These are phyloP conservation scores for Phylloporus sp. DNA, from an alignment of 1,284 basidiomycete genomes.

Conservation along the genomic window DNA sequence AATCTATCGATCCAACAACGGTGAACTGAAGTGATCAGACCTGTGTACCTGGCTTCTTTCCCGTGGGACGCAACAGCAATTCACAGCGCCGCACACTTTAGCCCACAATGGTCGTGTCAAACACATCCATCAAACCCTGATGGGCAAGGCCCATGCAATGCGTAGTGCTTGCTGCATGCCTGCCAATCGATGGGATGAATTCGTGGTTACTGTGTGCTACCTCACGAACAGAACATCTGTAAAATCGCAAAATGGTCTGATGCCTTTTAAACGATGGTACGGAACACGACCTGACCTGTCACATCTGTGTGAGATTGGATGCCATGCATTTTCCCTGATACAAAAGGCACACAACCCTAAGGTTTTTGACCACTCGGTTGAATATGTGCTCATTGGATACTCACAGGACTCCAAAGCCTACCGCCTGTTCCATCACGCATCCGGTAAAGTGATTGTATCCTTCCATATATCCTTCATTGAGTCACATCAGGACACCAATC, in stretches of 20 bases:
- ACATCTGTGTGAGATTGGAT: background rate
- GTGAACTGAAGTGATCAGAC: background rate
- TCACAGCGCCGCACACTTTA: background rate
- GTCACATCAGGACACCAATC: too few relatives aligned
- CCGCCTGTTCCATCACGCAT: background rate
- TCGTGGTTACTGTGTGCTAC: background rate
- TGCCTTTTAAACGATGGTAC: background rate
- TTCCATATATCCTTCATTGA: too few relatives aligned
- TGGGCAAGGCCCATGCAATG: background rate
- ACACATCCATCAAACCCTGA: background rate
- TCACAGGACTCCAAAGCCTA: slow-evolving; percentile 2
- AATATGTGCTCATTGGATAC: background rate
- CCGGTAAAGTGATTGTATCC: too few relatives aligned
- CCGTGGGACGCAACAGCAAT: background rate
- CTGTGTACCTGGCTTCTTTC: background rate
- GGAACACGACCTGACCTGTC: background rate
- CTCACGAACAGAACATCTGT: too few relatives aligned
- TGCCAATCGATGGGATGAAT: too few relatives aligned
- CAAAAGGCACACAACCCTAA: too few relatives aligned
- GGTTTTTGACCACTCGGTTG: background rate
- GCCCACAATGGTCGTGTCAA: background rate
- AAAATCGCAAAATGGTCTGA: too few relatives aligned
- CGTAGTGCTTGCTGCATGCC: too few relatives aligned
- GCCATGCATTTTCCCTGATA: background rate
- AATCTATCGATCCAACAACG: background rate